A percentile compares a stretch with the other conserved stretches of the same genome.
These are phyloP conservation scores for Erysimum cheiranthoides DNA, from an alignment of 345 rosid species.

Conservation along the genomic window DNA sequence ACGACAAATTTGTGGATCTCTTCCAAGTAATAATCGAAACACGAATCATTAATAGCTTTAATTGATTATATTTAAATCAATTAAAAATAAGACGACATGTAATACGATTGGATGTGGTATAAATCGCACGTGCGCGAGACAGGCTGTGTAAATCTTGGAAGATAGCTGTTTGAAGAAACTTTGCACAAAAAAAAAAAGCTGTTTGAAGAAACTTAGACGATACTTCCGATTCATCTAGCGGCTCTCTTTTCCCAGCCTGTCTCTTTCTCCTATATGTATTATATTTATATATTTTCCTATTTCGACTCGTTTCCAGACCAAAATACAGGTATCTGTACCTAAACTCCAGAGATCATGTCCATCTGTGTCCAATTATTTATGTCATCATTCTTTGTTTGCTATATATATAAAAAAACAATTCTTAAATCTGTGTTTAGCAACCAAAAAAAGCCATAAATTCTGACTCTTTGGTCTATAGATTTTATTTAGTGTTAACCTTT, in stretches of 20 bases:
- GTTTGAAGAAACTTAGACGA: constrained; percentile 48
- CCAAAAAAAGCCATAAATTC: neutral
- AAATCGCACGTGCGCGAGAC: constrained; percentile 42
- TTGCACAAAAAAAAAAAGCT: no score
- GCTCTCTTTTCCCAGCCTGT: constrained; percentile 41
- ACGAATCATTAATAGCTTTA: constrained; percentile 35
- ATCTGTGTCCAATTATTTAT: constrained; percentile 38
- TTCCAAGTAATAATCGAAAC: constrained; percentile 29
- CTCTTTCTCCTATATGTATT: constrained; percentile 27
- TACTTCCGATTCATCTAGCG: constrained; percentile 39
- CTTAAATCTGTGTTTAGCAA: neutral
- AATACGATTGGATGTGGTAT: constrained; percentile 34
- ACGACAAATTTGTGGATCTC: constrained; percentile 41
- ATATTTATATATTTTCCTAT: neutral
- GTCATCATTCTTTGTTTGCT: constrained; percentile 30
- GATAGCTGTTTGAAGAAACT: constrained; percentile 42
- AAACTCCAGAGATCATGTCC: constrained; percentile 44
- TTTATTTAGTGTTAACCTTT: neutral
- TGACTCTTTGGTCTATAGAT: constrained; percentile 1
- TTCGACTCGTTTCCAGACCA: constrained; percentile 38
- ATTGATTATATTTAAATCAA: neutral
- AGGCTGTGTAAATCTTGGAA: constrained; percentile 35
- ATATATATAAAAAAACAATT: no score
- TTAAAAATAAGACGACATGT: constrained; percentile 22
- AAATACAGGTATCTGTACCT: constrained; percentile 37